Evolutionary conservation across 192 early-diverging fungal genomes (phyloP).

Genomic region (Paraglomus occultum): DNA sequence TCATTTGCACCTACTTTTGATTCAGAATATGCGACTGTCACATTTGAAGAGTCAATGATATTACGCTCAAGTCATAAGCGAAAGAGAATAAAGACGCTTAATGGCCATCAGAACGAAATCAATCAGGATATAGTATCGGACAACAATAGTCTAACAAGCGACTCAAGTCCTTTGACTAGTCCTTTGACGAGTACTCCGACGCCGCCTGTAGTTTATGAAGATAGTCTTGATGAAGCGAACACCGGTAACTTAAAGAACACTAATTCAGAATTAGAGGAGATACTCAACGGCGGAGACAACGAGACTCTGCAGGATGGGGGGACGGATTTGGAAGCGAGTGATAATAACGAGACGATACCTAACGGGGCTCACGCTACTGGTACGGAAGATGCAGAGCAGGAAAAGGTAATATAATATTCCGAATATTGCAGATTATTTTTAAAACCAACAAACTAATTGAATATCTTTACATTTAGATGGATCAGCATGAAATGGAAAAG

Average conservation of each 20-base stretch:
- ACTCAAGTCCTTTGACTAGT: neutral
- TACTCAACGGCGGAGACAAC: too few relatives aligned
- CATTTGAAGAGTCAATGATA: constrained; percentile 41
- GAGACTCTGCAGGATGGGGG: neutral
- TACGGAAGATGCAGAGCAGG: neutral
- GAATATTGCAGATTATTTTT: neutral
- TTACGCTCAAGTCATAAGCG: constrained; percentile 27
- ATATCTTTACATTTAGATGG: neutral
- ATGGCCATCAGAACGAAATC: neutral
- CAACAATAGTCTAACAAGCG: neutral
- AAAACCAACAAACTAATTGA: neutral
- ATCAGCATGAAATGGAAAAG: constrained; percentile 21
- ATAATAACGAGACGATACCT: neutral
- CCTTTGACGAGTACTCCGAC: neutral
- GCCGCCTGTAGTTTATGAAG: too few relatives aligned
- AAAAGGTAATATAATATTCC: neutral
- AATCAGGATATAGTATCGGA: neutral
- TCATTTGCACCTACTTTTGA: constrained; percentile 54
- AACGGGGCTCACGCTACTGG: neutral
- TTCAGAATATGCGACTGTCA: constrained; percentile 45
- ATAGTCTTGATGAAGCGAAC: too few relatives aligned
- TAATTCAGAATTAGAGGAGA: too few relatives aligned
- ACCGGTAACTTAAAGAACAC: too few relatives aligned
- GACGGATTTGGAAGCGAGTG: neutral
- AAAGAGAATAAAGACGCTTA: neutral